These are phyloP conservation scores for Hymenoscyphus scutula DNA, from an alignment of 2,329 filamentous ascomycete genomes.

Conservation along the genomic window DNA sequence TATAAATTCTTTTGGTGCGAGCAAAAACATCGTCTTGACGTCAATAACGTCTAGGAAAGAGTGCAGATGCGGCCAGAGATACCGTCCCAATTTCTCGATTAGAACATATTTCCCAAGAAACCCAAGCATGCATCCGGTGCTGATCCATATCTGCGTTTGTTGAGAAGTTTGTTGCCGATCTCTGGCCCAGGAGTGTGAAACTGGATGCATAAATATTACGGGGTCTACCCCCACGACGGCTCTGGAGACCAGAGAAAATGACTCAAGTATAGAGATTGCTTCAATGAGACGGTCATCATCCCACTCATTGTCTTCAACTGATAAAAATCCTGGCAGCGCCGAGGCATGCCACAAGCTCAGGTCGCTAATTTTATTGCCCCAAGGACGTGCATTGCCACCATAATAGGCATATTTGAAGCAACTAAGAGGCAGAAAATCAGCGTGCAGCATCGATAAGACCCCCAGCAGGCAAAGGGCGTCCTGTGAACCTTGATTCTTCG, in stretches of 20 bases:
- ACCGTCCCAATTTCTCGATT: conserved; percentile 9
- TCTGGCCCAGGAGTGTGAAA: conserved; percentile 26
- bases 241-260: conserved; percentile 33
- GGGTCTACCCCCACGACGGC: conserved; percentile 10
- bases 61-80: not conserved
- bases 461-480: conserved; percentile 35
- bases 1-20: not conserved
- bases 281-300: conserved; percentile 32
- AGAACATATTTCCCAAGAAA: conserved; percentile 16
- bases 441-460: conserved; percentile 34
- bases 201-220: conserved; percentile 33
- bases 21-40: not conserved
- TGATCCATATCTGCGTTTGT: conserved; percentile 21
- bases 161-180: conserved; percentile 19
- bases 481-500: conserved; percentile 19
- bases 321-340: conserved; percentile 23
- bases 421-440: conserved; percentile 30
- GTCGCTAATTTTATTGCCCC: conserved; percentile 7
- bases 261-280: conserved; percentile 32
- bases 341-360: conserved; percentile 23
- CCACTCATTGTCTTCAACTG: conserved; percentile 28
- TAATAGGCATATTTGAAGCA: conserved; percentile 36
- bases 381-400: conserved; percentile 9
- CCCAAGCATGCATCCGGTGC: conserved; percentile 21
- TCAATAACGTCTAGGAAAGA: not conserved